Evolutionary conservation across 805 yeast species (phyloP).

Genomic region (Hanseniaspora lachancei): DNA sequence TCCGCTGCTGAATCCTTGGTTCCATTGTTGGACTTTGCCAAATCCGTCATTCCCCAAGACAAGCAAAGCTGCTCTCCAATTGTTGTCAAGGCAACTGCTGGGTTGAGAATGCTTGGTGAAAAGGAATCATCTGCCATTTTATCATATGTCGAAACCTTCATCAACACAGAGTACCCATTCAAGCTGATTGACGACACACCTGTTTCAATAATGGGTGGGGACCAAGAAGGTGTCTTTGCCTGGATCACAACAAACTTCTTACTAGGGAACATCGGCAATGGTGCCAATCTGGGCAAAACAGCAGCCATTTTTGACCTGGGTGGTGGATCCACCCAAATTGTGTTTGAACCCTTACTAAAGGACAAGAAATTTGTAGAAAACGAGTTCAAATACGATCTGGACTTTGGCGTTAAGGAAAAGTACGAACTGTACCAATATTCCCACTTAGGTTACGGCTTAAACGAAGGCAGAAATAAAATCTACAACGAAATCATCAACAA

Average conservation of each 20-base stretch:
- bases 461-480: constrained; percentile 81
- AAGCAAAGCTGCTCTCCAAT: constrained; percentile 76
- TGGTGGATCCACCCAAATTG: constrained; percentile 98
- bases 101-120: constrained; percentile 73
- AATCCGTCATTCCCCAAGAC: constrained; percentile 60
- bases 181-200: constrained; percentile 77
- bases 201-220: constrained; percentile 85
- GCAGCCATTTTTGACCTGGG: constrained; percentile 97
- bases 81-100: constrained; percentile 97
- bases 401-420: constrained; percentile 61
- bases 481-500: constrained; percentile 50
- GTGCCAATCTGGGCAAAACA: constrained; percentile 54
- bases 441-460: constrained; percentile 89
- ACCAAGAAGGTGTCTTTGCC: constrained; percentile 95
- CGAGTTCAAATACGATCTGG: constrained; percentile 70
- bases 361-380: constrained; percentile 63
- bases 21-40: constrained; percentile 62
- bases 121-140: constrained; percentile 60
- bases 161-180: constrained; percentile 76
- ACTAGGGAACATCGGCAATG: constrained; percentile 80
- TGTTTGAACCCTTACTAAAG: constrained; percentile 79
- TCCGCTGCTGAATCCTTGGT: constrained; percentile 90
- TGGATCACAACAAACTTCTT: constrained; percentile 95
- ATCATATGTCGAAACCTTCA: constrained; percentile 58
- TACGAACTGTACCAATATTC: constrained; percentile 84